Evolutionary conservation across 2,329 filamentous ascomycete species (phyloP), one percentile per base, ranked within the genome.

Genomic region (Plectosphaerella sp.): DNA sequence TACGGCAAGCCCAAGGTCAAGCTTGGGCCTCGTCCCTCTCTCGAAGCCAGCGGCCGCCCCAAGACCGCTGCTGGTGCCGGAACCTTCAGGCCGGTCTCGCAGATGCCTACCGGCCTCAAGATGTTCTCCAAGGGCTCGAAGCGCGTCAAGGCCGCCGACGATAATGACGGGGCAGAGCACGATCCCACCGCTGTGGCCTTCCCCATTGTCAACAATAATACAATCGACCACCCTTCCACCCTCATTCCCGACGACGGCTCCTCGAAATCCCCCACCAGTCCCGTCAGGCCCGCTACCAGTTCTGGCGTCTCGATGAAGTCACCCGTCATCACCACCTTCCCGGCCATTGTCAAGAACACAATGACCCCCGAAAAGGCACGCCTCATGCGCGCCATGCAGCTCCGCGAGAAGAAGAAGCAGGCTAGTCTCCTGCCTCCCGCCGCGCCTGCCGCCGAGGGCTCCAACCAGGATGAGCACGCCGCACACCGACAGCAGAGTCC

Each of bases 321-420:
- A 18, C 59, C 65, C 37, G 57, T 67, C 33, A 65, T 70, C 28
- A 63, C 69, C 4, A 58, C 74, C 51, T 73, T 76, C 14, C 64
- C 78, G 60, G 69, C 75, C 43, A 65, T 73, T 22, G 64, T 66
- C 6, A 73, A 72, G 60, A 69, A 72, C 68, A 61, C 76, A 67
- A 87, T 95, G 62, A 91, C 90, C 1, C 89, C 90, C 1, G 94
- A 99, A 68, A 97, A 95, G 72, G 84, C 89, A 55, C 82, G 94
- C 51, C 75, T 99, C 57, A 92, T 96, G 89, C 97, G 95, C 72
- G 94, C 94, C 8, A 80, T 97, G 72, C 89, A 97, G 68, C 71
- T 97, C 59, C 82, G 93, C 49, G 94, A 95, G 69, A 91, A 88
- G 70, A 91, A 91, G 67, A 84, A 73, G 65, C 73, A 71, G 69